These are phyloP conservation scores for Eragrostis nindensis DNA, from an alignment of 176 grass and related monocot species.

Conservation along the genomic window DNA sequence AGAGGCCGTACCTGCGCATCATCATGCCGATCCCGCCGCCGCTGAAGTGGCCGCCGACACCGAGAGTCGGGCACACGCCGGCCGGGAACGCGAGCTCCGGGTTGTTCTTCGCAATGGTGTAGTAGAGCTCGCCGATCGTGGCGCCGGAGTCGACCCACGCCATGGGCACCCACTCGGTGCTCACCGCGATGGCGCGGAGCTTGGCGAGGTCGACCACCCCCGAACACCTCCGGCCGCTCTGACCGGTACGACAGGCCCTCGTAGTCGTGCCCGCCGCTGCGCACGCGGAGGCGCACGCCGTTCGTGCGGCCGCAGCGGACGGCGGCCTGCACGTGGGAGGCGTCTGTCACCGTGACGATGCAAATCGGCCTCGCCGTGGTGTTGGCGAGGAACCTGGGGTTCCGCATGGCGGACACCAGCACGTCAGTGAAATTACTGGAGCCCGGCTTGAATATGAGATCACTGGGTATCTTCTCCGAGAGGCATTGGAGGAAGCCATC, in stretches of 20 bases:
- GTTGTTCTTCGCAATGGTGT: conserved; percentile 44
- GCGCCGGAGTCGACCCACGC: conserved; percentile 61
- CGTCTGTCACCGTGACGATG: conserved; percentile 48
- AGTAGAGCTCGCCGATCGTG: conserved; percentile 59
- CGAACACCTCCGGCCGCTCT: conserved; percentile 26
- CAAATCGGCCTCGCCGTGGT: conserved; percentile 49
- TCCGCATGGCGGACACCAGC: conserved; percentile 55
- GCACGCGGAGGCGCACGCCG: conserved; percentile 32
- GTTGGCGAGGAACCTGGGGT: conserved; percentile 36
- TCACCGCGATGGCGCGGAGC: conserved; percentile 17
- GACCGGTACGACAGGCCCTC: conserved; percentile 76
- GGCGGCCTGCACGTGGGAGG: conserved; percentile 54
- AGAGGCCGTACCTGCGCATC: conserved; percentile 42
- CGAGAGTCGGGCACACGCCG: conserved; percentile 55
- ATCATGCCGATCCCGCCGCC: conserved; percentile 41
- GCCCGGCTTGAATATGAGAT: conserved; percentile 42
- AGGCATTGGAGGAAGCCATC: conserved; percentile 62
- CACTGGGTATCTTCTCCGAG: neutral
- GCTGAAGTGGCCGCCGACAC: conserved; percentile 45
- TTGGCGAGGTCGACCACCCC: conserved; percentile 47
- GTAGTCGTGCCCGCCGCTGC: conserved; percentile 74
- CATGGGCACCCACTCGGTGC: neutral
- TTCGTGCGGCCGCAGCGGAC: conserved; percentile 47
- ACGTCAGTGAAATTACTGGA: conserved; percentile 39
- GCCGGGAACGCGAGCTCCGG: conserved; percentile 41